Evolutionary conservation across 1,284 basidiomycete genomes (phyloP).

Genomic region (Moesziomyces sp.): DNA sequence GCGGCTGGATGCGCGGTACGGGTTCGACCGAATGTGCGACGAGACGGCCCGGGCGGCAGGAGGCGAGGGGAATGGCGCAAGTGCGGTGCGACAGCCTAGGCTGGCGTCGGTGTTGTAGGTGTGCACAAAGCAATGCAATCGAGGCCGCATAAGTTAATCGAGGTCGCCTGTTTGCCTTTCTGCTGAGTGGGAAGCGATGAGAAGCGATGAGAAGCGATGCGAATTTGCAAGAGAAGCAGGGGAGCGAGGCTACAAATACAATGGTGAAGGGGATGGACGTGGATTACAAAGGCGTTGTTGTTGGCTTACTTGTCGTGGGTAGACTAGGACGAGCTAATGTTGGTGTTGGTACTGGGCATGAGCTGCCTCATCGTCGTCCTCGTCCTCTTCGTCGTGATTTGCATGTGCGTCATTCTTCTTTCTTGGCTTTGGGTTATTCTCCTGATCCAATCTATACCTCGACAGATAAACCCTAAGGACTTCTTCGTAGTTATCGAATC

Average conservation of each 20-base stretch:
- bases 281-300: background rate
- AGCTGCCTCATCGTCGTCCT: background rate
- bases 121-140: background rate
- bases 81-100: constrained; percentile 7
- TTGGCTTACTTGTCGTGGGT: constrained; percentile 2
- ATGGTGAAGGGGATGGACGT: background rate
- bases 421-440: constrained; percentile 21
- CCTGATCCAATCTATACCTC: constrained; percentile 70
- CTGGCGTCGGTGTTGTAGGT: constrained; percentile 31
- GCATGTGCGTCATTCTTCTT: constrained; percentile 8
- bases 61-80: background rate
- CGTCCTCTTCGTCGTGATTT: constrained; percentile 2
- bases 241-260: background rate
- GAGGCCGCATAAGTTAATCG: too few species aligned
- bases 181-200: background rate
- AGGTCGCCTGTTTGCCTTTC: too few species aligned
- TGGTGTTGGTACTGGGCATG: too few species aligned
- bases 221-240: background rate
- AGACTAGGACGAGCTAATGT: constrained; percentile 1
- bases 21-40: constrained; percentile 38
- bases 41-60: constrained; percentile 7
- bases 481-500: constrained; percentile 94
- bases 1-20: constrained; percentile 27
- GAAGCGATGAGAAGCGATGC: too few species aligned
- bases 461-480: constrained; percentile 87